Evolutionary conservation across 225 moss, liverwort and hornwort species (phyloP), one percentile per base, ranked within the genome.

Genomic region (Sphagnum contortum): DNA sequence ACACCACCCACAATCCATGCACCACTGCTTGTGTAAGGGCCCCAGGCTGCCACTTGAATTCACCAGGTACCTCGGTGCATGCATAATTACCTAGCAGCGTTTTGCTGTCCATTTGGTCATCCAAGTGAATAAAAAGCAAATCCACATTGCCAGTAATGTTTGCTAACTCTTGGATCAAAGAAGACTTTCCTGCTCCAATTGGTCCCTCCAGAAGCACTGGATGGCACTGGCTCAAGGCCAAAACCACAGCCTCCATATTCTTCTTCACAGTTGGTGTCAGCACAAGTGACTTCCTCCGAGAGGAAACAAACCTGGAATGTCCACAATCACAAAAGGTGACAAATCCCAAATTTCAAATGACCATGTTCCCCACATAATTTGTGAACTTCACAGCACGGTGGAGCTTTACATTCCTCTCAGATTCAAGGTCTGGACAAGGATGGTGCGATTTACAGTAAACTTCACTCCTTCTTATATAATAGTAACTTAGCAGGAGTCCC

Each of bases 81-180:
- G 82, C 76, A 60, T 92, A 98, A 49, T 85, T 98, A 44, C 96
- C 96, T 56, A 98, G 74, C 72, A 98, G 64, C 14, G 91, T 93
- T 71, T 98, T 98, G 82, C 96, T 98, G 69, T 98, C 96, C 90
- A 98, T 98, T 74, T 98, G 92, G 62, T 98, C 96, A 76, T 98
- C 96, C 74, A 98, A 71, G 62, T 91, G 93, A 75, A 93, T 85
- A 56, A 93, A 91, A 47, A 93, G 75, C 12, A 98, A 70, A 81
- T 92, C 96, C 84, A 82, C 63, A 72, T 98, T 98, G 52, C 93
- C 90, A 5, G 92, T 98, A 47, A 76, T 60, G 67, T 70, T 55
- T 8, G 96, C 96, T 62, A 98, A 76, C 69, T 98, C 93, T 71
- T 91, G 90, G 69, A 98, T 84, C 59, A 98, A 76, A 71, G 86